Percentiles rank a stretch among this genome's conserved stretches.
Evolutionary conservation across 2,329 filamentous ascomycete genomes (phyloP).

Genomic region (Alternaria triticimaculans): DNA sequence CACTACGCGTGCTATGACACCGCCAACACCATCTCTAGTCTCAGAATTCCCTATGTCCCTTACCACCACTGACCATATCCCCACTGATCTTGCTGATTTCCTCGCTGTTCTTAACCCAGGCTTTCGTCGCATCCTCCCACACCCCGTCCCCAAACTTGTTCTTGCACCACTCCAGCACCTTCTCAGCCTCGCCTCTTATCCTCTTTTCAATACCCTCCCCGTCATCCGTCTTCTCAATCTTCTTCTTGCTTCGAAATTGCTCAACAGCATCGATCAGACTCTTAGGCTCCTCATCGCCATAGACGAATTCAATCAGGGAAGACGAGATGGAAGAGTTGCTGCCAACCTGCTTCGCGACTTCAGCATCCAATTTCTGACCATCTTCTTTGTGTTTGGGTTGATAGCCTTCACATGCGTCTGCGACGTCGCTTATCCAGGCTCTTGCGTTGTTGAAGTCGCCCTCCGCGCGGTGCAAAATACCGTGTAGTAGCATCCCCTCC

Average conservation of each 20-base stretch:
- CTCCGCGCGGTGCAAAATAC: conserved; percentile 59
- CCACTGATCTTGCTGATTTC: conserved; percentile 51
- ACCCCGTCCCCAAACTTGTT: conserved; percentile 53
- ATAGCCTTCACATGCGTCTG: conserved; percentile 43
- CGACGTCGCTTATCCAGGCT: conserved; percentile 58
- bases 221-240: conserved; percentile 18
- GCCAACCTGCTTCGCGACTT: conserved; percentile 8
- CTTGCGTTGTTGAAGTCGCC: conserved; percentile 58
- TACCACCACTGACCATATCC: conserved; percentile 54
- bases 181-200: conserved; percentile 49
- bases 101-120: conserved; percentile 52
- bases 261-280: conserved; percentile 50
- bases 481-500: conserved; percentile 61
- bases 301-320: conserved; percentile 26
- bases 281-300: conserved; percentile 22
- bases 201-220: conserved; percentile 39
- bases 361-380: conserved; percentile 20
- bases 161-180: conserved; percentile 53
- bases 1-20: not conserved
- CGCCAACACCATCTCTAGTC: not conserved
- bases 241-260: conserved; percentile 40
- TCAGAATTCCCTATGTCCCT: conserved; percentile 56
- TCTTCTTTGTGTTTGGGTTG: conserved; percentile 29
- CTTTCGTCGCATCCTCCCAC: conserved; percentile 53
- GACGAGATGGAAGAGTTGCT: conserved; percentile 6